Conservation (phyloP, 768 basidiomycete species). For the Dacryopinax primogenitus region DNA sequence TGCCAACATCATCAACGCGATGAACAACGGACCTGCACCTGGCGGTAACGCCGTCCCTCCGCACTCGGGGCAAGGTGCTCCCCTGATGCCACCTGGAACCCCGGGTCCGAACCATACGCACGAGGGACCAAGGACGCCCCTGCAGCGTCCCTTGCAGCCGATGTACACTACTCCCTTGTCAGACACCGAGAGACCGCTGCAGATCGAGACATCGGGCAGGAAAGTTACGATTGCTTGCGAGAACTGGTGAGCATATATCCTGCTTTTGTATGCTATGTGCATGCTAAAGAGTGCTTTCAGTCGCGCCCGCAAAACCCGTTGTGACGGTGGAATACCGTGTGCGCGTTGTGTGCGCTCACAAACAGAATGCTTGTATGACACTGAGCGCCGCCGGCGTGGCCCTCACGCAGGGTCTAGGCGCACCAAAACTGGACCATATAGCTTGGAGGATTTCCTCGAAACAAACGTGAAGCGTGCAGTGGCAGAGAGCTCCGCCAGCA, state of each 20-base stretch:
- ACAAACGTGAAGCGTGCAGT: not conserved
- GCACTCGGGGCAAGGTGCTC: not conserved
- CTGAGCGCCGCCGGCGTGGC: conserved; percentile 3
- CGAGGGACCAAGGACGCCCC: not conserved
- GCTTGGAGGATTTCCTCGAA: conserved; percentile 2
- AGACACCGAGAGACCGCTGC: not conserved
- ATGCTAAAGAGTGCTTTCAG: not conserved
- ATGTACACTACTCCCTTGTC: not conserved
- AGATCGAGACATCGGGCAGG: conserved; percentile 6
- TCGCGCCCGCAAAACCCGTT: not conserved
- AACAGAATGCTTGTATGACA: not conserved
- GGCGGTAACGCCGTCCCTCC: not conserved
- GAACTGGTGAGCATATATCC: conserved; percentile 8
- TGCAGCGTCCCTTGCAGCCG: not conserved
- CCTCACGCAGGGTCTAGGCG: conserved; percentile 2
- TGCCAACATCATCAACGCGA: not conserved
- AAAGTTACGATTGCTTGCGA: conserved; percentile 6
- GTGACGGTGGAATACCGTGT: not conserved
- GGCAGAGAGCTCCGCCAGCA: conserved; percentile 5
- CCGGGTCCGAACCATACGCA: not conserved
- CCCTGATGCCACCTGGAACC: not conserved
- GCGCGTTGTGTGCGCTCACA: conserved; percentile 1
- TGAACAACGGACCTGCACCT: not conserved
- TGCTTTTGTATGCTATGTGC: not conserved
- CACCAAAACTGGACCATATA: not conserved